Evolutionary conservation across 352 stramenopile species (phyloP).

Genomic region (Vaucheria bursata): DNA sequence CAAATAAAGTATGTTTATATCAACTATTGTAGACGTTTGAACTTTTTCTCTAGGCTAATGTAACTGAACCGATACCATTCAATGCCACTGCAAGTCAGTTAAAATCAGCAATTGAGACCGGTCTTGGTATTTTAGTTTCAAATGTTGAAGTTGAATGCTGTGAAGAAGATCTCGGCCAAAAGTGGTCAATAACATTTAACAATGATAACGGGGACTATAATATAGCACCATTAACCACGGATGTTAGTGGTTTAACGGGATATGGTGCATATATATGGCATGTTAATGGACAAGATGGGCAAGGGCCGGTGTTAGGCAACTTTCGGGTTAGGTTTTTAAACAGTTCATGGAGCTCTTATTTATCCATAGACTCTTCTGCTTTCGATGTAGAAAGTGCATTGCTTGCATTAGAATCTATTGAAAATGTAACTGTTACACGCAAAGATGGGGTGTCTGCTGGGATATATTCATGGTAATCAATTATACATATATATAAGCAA

Average conservation of each 20-base stretch:
- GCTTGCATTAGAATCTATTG: constrained; percentile 19
- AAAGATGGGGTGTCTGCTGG: neutral
- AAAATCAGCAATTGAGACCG: constrained; percentile 13
- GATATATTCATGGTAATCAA: constrained; percentile 27
- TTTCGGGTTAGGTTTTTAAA: constrained; percentile 20
- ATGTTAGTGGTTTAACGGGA: constrained; percentile 16
- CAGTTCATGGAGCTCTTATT: constrained; percentile 25
- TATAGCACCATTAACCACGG: constrained; percentile 16
- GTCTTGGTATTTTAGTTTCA: constrained; percentile 21
- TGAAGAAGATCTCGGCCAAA: constrained; percentile 25
- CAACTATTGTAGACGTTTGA: too few species aligned
- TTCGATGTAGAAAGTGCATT: constrained; percentile 19
- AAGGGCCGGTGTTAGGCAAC: constrained; percentile 23
- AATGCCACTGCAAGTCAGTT: constrained; percentile 20
- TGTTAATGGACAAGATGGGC: constrained; percentile 21
- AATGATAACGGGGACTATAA: constrained; percentile 38
- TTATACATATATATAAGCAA: too few species aligned
- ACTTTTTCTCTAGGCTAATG: constrained; percentile 1
- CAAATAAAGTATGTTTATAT: too few species aligned
- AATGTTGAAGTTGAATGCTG: constrained; percentile 35
- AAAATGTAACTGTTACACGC: constrained; percentile 14
- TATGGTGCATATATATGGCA: constrained; percentile 31
- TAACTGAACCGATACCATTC: constrained; percentile 31
- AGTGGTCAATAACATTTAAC: constrained; percentile 38
- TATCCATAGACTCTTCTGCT: constrained; percentile 13